Base-by-base conservation (phyloP, 2,329 filamentous ascomycete species). In the Tricladium varicosporioides region DNA sequence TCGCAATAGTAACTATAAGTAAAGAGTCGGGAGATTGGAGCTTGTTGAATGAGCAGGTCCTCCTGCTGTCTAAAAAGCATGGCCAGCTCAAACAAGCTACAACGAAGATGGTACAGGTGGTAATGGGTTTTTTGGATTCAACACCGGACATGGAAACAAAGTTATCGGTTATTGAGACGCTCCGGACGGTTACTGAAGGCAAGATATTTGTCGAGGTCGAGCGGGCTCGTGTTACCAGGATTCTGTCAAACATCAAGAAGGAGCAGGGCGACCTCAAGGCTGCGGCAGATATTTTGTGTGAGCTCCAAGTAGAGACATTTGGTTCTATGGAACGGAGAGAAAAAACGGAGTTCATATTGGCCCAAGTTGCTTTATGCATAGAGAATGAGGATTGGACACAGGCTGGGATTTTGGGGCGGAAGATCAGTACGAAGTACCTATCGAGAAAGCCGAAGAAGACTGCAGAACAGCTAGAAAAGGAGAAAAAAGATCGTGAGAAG, bases 201-300 rank as follows among this genome's bases (percentile, higher is more conserved):
- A 99, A 99, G 88, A 99, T 99, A 73, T 99, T 99, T 70, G 93
- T 99, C 68, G 94, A 99, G 79, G 94, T 99, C 53, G 94, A 99
- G 81, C 87, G 94, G 65, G 94, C 94, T 63, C 89, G 94, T 65
- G 88, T 99, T 59, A 99, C 94, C 68, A 91, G 88, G 72, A 95
- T 96, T 64, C 82, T 99, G 11, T 97, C 94, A 51, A 86, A 97
- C 74, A 97, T 99, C 80, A 97, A 97, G 82, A 97, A 96, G 77
- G 78, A 89, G 63, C 91, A 97, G 76, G 93, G 92, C 63, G 93
- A 99, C 70, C 79, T 96, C 69, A 91, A 90, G 71, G 86, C 91
- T 5, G 94, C 94, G 31, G 88, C 90, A 53, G 93, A 97, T 67
- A 94, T 94, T 61, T 83, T 99, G 40, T 99, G 94, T 76, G 94